These are phyloP conservation scores for Thermothelomyces thermophilus DNA, from an alignment of 2,329 filamentous ascomycete species.

Conservation along the genomic window DNA sequence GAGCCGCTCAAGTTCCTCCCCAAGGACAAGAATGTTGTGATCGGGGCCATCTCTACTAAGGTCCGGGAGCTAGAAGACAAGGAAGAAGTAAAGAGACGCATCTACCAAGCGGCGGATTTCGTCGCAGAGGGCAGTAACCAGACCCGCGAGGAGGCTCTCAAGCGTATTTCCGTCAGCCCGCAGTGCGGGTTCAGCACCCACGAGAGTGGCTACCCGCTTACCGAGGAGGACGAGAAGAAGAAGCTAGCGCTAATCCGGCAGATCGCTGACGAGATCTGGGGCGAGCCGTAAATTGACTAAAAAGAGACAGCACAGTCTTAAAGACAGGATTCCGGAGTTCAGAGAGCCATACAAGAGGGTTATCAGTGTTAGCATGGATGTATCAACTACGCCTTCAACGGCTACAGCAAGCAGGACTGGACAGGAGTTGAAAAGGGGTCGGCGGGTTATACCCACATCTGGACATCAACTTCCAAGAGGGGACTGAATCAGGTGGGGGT, in stretches of 20 bases:
- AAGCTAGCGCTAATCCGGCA: constrained; percentile 65
- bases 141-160: constrained; percentile 59
- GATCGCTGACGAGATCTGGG: constrained; percentile 69
- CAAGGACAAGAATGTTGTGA: constrained; percentile 54
- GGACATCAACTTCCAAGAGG: constrained; percentile 16
- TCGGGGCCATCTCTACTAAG: constrained; percentile 60
- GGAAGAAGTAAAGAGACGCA: constrained; percentile 54
- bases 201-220: constrained; percentile 63
- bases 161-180: constrained; percentile 61
- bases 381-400: constrained; percentile 1
- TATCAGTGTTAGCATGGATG: too few relatives aligned
- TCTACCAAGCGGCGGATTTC: constrained; percentile 57
- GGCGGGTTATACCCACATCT: not conserved
- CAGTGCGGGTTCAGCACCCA: constrained; percentile 73
- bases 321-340: not conserved
- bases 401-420: not conserved
- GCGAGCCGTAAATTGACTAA: constrained; percentile 31
- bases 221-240: constrained; percentile 62
- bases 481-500: not conserved
- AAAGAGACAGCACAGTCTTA: not conserved
- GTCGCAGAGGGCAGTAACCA: constrained; percentile 62
- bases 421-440: not conserved
- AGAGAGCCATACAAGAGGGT: too few relatives aligned
- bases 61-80: constrained; percentile 55
- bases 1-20: constrained; percentile 58